Evolutionary conservation across 2,329 filamentous ascomycete species (phyloP), one percentile per base, ranked within the genome.

Genomic region (Lasiodiplodia sp.): DNA sequence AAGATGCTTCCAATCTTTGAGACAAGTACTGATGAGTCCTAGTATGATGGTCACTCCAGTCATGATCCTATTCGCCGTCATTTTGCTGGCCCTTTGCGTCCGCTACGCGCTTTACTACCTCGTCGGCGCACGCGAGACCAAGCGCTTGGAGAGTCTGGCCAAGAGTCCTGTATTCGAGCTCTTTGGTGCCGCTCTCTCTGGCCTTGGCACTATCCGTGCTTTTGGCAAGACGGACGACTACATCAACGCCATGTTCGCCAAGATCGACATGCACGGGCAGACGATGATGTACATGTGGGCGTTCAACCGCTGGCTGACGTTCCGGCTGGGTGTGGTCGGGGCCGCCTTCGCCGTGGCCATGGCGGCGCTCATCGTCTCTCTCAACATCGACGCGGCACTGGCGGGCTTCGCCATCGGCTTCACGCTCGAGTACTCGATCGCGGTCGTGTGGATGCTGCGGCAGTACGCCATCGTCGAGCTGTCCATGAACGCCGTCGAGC

Each of bases 91-190:
- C 0, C 77, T 90, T 11, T 90, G 87, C 71, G 75, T 87, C n/a
- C 78, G 86, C 69, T 86, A 89, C 67, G 90, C 88, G 1, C 74
- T 84, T 3, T 82, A 82, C 44, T 96, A 92, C 74, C 84, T 96
- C 6, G 80, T 86, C n/a, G 91, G 87, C 1, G 91, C 92, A 0
- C 85, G 92, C 49, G 91, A 93, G 38, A 85, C 91, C 70, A 95
- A 94, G 80, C 86, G 92, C 5, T 85, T 95, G 1, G 92, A 95
- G 77, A 92, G 90, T 71, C 92, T 87, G 3, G 87, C 88, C 67
- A 94, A 93, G 78, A 92, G 90, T 0, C 92, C 92, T 0, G 88
- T 95, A 0, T 94, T 93, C 73, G 92, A 95, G 76, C 89, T 92
- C 70, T 94, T 95, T 73, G 90, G 90, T 12, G 89, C 91, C 1